Percentiles rank a stretch among this genome's conserved stretches.
These are phyloP conservation scores for Xylaria sp. DNA, from an alignment of 2,329 filamentous ascomycete species.

Conservation along the genomic window DNA sequence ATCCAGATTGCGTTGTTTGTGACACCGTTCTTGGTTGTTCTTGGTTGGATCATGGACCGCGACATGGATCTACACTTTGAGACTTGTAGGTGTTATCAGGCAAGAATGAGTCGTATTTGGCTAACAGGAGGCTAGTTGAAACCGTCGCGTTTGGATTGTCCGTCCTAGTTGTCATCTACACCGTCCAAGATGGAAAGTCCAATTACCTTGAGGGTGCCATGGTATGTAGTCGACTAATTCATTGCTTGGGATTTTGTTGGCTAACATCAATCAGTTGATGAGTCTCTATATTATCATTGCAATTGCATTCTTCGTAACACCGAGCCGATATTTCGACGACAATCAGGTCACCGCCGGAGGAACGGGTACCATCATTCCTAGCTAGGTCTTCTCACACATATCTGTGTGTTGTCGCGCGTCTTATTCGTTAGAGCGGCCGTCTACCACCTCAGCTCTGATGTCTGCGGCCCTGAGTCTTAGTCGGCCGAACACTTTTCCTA, in stretches of 20 bases:
- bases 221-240: slow-evolving; percentile 47
- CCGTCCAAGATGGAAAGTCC: slow-evolving; percentile 79
- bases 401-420: neutral
- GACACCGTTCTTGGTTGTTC: slow-evolving; percentile 78
- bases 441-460: no score
- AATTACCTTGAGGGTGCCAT: slow-evolving; percentile 86
- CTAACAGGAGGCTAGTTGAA: slow-evolving; percentile 57
- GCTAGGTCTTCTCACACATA: slow-evolving; percentile 8
- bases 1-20: slow-evolving; percentile 84
- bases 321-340: slow-evolving; percentile 54
- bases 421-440: neutral
- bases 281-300: slow-evolving; percentile 65
- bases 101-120: neutral
- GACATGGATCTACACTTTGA: slow-evolving; percentile 83
- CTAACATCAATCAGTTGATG: slow-evolving; percentile 45
- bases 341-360: slow-evolving; percentile 21
- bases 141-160: slow-evolving; percentile 79
- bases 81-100: slow-evolving; percentile 53
- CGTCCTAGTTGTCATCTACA: slow-evolving; percentile 76
- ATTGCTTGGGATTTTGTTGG: neutral
- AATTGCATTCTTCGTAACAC: slow-evolving; percentile 64
- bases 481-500: no score
- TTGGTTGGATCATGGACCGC: slow-evolving; percentile 75
- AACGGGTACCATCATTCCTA: slow-evolving; percentile 2
- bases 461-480: no score